Percentiles rank a stretch among this genome's conserved stretches.
Conservation (phyloP, 2,329 filamentous ascomycete genomes). For the Aureobasidium zeae region DNA sequence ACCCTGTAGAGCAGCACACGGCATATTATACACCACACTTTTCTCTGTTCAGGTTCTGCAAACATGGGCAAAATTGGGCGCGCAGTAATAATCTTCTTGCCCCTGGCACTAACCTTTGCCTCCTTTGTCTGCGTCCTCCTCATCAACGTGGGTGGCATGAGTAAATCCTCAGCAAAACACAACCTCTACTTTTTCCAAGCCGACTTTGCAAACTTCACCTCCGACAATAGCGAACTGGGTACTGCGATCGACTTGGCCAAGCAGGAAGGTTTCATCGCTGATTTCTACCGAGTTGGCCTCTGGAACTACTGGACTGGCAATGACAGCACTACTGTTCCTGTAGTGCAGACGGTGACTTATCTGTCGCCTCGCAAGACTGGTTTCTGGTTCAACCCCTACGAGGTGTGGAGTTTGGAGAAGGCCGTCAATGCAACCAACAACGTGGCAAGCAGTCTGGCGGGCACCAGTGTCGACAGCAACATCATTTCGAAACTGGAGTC, state of each 20-base stretch:
- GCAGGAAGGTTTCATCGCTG: slow-evolving; percentile 45
- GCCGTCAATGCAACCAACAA: slow-evolving; percentile 32
- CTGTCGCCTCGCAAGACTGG: slow-evolving; percentile 65
- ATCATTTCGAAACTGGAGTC: slow-evolving; percentile 43
- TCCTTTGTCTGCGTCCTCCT: slow-evolving; percentile 60
- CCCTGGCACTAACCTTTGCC: slow-evolving; percentile 70
- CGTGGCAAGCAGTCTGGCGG: slow-evolving; percentile 14
- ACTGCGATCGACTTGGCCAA: slow-evolving; percentile 32
- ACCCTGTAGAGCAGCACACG: background rate
- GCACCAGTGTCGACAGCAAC: slow-evolving; percentile 26
- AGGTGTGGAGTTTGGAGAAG: slow-evolving; percentile 53
- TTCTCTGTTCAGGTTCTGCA: background rate
- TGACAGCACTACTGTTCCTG: slow-evolving; percentile 38
- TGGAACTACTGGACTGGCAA: slow-evolving; percentile 76
- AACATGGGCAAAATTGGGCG: slow-evolving; percentile 66
- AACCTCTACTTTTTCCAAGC: slow-evolving; percentile 48
- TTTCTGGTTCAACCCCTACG: slow-evolving; percentile 67
- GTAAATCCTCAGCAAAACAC: slow-evolving; percentile 38
- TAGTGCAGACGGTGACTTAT: slow-evolving; percentile 37
- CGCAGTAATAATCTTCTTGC: slow-evolving; percentile 77
- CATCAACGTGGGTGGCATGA: slow-evolving; percentile 49
- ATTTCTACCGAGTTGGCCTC: slow-evolving; percentile 72
- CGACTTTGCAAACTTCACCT: slow-evolving; percentile 30
- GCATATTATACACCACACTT: background rate
- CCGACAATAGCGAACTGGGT: slow-evolving; percentile 25